These are phyloP conservation scores for Termitomyces eurrhizus DNA, from an alignment of 768 basidiomycete genomes.

Conservation along the genomic window DNA sequence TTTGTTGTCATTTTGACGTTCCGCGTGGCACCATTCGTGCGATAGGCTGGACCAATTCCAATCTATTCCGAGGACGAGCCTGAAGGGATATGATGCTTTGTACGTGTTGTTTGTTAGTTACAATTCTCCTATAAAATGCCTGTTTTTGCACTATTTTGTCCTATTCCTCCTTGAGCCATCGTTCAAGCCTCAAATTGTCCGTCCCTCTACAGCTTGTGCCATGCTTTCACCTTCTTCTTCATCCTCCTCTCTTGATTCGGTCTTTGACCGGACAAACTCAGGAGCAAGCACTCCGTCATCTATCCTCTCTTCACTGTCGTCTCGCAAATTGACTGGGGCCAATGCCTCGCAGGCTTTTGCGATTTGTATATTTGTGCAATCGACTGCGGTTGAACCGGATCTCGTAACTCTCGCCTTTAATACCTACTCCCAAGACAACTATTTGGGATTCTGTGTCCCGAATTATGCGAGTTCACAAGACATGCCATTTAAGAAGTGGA, in stretches of 20 bases:
- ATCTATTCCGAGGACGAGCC: constrained; percentile 3
- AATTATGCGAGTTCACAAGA: not conserved
- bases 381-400: constrained; percentile 15
- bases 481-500: constrained; percentile 2
- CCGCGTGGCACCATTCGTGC: not conserved
- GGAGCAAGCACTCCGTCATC: constrained; percentile 32
- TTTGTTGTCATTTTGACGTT: not conserved
- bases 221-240: constrained; percentile 25
- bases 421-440: constrained; percentile 26
- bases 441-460: constrained; percentile 22
- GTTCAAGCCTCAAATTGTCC: not conserved
- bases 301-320: constrained; percentile 5
- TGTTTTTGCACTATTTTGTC: constrained; percentile 6
- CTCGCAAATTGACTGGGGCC: constrained; percentile 15
- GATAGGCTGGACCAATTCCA: constrained; percentile 1
- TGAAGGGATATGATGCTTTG: constrained; percentile 15
- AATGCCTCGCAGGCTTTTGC: constrained; percentile 13
- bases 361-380: constrained; percentile 23
- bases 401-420: constrained; percentile 27
- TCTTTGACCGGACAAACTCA: constrained; percentile 28
- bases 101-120: constrained; percentile 23
- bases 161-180: constrained; percentile 3
- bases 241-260: constrained; percentile 29
- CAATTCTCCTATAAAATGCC: constrained; percentile 25
- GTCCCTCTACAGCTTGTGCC: not conserved